Conservation (phyloP, 73 alveolate genomes). For the Tetrahymena elliotti region DNA sequence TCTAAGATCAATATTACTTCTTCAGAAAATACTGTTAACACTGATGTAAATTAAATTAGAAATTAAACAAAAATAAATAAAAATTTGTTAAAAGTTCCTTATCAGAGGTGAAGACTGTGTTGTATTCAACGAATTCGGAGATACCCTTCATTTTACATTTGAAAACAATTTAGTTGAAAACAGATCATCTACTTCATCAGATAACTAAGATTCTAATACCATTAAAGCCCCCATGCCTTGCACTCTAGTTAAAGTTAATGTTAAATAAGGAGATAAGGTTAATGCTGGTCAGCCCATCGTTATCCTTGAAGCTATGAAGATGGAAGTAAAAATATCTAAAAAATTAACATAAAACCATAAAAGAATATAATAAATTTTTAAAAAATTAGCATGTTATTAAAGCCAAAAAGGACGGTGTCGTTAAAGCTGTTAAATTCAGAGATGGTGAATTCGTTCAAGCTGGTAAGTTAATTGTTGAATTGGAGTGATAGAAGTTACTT, state of each 20-base stretch:
- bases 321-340: slow-evolving; percentile 21
- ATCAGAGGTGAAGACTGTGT: background rate
- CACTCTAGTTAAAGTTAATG: slow-evolving; percentile 55
- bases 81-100: background rate
- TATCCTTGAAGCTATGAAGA: slow-evolving; percentile 31
- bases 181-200: background rate
- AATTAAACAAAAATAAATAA: background rate
- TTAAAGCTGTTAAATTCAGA: slow-evolving; percentile 49
- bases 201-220: slow-evolving; percentile 14
- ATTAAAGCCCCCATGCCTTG: slow-evolving; percentile 81
- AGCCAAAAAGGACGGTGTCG: slow-evolving; percentile 60
- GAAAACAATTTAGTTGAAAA: slow-evolving; percentile 32
- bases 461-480: slow-evolving; percentile 59
- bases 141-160: slow-evolving; percentile 26
- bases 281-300: background rate
- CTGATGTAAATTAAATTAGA: background rate
- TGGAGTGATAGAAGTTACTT: background rate
- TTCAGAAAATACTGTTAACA: background rate
- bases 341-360: background rate
- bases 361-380: slow-evolving; percentile 58
- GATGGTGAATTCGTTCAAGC: slow-evolving; percentile 66
- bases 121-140: slow-evolving; percentile 26
- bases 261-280: slow-evolving; percentile 58
- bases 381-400: slow-evolving; percentile 68
- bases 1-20: background rate